Evolutionary conservation across 2,329 filamentous ascomycete genomes (phyloP), one percentile per base, ranked within the genome.

Genomic region (Fusarium nisikadoi): DNA sequence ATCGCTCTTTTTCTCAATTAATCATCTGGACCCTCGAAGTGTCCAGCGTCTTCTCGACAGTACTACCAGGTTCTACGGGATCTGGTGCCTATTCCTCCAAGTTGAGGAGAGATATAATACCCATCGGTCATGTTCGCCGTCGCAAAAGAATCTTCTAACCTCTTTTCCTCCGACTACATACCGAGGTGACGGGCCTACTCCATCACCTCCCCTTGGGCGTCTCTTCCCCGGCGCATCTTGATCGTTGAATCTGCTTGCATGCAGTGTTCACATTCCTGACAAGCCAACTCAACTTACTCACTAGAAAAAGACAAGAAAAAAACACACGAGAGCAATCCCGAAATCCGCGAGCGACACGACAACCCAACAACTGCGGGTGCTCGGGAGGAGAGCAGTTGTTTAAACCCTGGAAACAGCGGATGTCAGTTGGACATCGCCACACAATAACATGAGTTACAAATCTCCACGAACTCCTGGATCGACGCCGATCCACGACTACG

Each of bases 151-250:
- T 83, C 81, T 81, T 84, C 83, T 81, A 86, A 84, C 82, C 85
- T 84, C 85, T 86, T 85, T 84, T 85, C 86, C 80, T 86, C 86
- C 86, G 86, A 88, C 84, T 85, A 86, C 84, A 88, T 87, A 87
- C 86, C 86, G 84, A 87, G 87, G 87, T 89, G 87, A 89, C 86
- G 81, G 83, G 83, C 80, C 79, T 84, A 81, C 81, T 82, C 81
- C 62, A 77, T 80, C 80, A 82, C 81, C 84, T 84, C 84, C 81
- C 83, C 80, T 81, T 81, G 82, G 84, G 83, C 84, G 79, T 83
- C 76, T 76, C 70, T 72, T 73, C 70, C 70, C 70, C 70, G 62
- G 60, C 72, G 73, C 67, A 68, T 69, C 64, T 70, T 64, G 65
- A 71, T 59, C 62, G 64, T 77, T 74, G 54, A 73, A 61, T 68